phyloP scores from a whole-genome alignment of 495 filamentous ascomycete genomes.

The Aspergillus funiculosus region DNA sequence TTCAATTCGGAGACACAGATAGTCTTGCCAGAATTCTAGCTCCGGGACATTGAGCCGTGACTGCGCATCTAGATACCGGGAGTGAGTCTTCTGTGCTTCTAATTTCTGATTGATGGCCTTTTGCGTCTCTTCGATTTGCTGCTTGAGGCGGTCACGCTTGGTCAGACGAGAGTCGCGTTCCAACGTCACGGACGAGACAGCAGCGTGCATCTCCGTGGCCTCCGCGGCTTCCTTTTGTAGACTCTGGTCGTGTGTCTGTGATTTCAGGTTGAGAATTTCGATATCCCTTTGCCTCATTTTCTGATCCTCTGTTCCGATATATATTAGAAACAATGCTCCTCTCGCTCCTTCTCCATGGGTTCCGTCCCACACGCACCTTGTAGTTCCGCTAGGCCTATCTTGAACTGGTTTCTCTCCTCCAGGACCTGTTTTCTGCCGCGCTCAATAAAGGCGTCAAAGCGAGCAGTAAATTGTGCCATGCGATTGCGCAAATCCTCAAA shows the following conservation, averaged over 20 bases:
- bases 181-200: conserved; percentile 66
- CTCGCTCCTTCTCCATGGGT: neutral
- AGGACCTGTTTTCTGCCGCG: conserved; percentile 79
- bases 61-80: conserved; percentile 68
- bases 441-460: conserved; percentile 92
- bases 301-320: conserved; percentile 62
- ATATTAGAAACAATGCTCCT: conserved; percentile 18
- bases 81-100: conserved; percentile 56
- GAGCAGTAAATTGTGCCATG: conserved; percentile 88
- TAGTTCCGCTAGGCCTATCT: conserved; percentile 79
- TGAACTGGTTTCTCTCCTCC: conserved; percentile 90
- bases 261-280: conserved; percentile 73
- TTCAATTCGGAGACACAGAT: conserved; percentile 82
- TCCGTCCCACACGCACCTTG: conserved; percentile 57
- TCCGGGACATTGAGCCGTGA: conserved; percentile 82
- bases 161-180: conserved; percentile 71
- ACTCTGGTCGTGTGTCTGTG: conserved; percentile 69
- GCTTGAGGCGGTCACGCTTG: conserved; percentile 64
- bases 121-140: conserved; percentile 75
- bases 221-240: conserved; percentile 82
- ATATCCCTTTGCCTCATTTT: conserved; percentile 84
- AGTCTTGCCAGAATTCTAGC: conserved; percentile 90
- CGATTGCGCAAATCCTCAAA: conserved; percentile 93
- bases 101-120: conserved; percentile 56
- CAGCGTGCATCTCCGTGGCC: conserved; percentile 76